Evolutionary conservation across 1,284 basidiomycete genomes (phyloP).

Genomic region (Grifola frondosa): DNA sequence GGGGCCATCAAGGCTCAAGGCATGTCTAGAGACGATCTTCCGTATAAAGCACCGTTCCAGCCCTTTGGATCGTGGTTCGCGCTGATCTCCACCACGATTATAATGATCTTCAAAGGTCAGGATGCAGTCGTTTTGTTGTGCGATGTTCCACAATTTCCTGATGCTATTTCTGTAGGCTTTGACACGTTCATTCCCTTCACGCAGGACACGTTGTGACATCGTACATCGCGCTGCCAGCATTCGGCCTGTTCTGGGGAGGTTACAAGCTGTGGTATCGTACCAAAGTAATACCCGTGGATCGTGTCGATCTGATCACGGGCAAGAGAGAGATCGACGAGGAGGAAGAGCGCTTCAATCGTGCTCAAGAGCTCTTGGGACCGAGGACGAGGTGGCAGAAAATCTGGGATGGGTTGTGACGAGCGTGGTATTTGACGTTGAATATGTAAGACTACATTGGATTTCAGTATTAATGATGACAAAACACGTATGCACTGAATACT

Average conservation of each 20-base stretch:
- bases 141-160: not conserved
- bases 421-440: not conserved
- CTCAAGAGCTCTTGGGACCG: constrained; percentile 43
- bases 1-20: constrained; percentile 66
- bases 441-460: constrained; percentile 1
- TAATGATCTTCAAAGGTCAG: constrained; percentile 67
- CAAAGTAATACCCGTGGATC: constrained; percentile 45
- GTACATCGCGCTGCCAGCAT: constrained; percentile 54
- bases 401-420: constrained; percentile 44
- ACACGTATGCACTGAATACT: not conserved
- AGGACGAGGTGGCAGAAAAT: constrained; percentile 35
- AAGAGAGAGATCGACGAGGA: constrained; percentile 67
- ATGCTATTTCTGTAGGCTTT: constrained; percentile 23
- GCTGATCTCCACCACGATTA: constrained; percentile 54
- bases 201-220: constrained; percentile 64
- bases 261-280: constrained; percentile 61
- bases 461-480: not conserved
- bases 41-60: constrained; percentile 70
- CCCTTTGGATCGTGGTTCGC: constrained; percentile 65
- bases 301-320: constrained; percentile 67
- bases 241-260: constrained; percentile 55
- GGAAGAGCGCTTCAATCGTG: constrained; percentile 47
- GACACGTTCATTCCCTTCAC: constrained; percentile 52
- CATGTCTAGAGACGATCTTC: constrained; percentile 58
- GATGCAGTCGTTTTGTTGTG: constrained; percentile 2